phyloP scores from a whole-genome alignment of 805 yeast genomes.

The Candida argentea region DNA sequence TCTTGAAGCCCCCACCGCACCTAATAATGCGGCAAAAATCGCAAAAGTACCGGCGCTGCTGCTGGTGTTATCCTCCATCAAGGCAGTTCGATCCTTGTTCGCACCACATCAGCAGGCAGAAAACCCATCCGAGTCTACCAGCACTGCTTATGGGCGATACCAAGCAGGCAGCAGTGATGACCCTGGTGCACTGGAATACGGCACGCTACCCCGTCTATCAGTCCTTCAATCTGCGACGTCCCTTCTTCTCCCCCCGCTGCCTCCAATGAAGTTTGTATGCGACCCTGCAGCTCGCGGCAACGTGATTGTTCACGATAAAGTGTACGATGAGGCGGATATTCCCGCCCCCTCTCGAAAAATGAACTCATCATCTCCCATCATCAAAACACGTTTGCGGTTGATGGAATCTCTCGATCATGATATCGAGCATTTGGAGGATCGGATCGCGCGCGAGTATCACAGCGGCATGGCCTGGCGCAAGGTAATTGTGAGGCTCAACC shows the following conservation, averaged over 20 bases:
- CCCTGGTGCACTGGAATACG: slow-evolving; percentile 8
- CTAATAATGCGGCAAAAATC: too few relatives aligned
- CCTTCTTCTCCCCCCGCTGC: slow-evolving; percentile 71
- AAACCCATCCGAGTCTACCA: slow-evolving; percentile 2
- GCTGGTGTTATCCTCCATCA: slow-evolving; percentile 9
- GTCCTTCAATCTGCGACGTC: slow-evolving; percentile 71
- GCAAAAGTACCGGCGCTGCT: slow-evolving; percentile 4
- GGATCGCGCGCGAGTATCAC: slow-evolving; percentile 86
- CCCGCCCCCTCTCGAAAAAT: slow-evolving; percentile 28
- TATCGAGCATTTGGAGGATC: slow-evolving; percentile 52
- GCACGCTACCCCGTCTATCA: slow-evolving; percentile 55
- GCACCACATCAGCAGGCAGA: slow-evolving; percentile 30
- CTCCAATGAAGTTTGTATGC: slow-evolving; percentile 53
- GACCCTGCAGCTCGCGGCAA: slow-evolving; percentile 58
- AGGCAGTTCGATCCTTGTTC: slow-evolving; percentile 28
- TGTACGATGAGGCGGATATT: slow-evolving; percentile 54
- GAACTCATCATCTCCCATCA: slow-evolving; percentile 4
- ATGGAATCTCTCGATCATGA: slow-evolving; percentile 19
- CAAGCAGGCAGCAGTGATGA: slow-evolving; percentile 8
- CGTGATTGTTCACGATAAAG: slow-evolving; percentile 72
- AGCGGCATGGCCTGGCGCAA: slow-evolving; percentile 80
- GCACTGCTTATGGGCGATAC: slow-evolving; percentile 7
- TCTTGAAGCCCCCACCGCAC: too few relatives aligned
- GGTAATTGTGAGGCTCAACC: slow-evolving; percentile 73
- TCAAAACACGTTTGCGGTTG: slow-evolving; percentile 8